Evolutionary conservation across 768 basidiomycete genomes (phyloP), one percentile per base, ranked within the genome.

Genomic region (Lentinula sp.): DNA sequence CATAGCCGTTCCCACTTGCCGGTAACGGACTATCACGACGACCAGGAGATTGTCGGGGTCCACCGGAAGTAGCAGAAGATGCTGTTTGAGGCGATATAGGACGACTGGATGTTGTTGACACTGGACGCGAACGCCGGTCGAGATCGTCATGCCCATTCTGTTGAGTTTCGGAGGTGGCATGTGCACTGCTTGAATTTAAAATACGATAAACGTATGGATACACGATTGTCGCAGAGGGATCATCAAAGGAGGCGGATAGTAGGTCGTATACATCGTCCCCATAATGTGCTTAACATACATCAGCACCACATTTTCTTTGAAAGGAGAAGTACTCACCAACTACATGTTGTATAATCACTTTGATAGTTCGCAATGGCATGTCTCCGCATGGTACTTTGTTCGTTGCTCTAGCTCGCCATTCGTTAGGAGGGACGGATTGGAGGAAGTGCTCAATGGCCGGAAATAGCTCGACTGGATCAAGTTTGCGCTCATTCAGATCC

Each of bases 331-430:
- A 84, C 95, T 78, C 65, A 95, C 95, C 91, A 66, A 98, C 93
- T 60, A 98, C 85, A 71, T 96, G 94, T 74, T 98, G 97, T 39
- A 99, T 91, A 66, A 99, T 93, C 45, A 97, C 95, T 79, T 99
- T 99, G 72, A 98, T 92, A 2, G 97, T 98, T 63, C 97, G 81
- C 61, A 99, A 74, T 2, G 97, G 97, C 95, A 98, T 95, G 68
- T 99, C 97, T 28, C 95, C 95, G 69, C 95, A 90, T 3, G 97
- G 95, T 1, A 98, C 85, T 64, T 89, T 90, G 69, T 92, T 94
- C 0, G 88, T 88, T 9, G 93, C 92, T 64, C 97, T 81, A 12
- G 91, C 88, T 57, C 96, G 86, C 93, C 95, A 99, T 72, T 97
- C 95, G 63, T 94, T 95, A 1, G 97, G 97, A 50, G 93, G 90